phyloP scores from a whole-genome alignment of 2,329 filamentous ascomycete genomes.

The Trichoderma arundinaceum region DNA sequence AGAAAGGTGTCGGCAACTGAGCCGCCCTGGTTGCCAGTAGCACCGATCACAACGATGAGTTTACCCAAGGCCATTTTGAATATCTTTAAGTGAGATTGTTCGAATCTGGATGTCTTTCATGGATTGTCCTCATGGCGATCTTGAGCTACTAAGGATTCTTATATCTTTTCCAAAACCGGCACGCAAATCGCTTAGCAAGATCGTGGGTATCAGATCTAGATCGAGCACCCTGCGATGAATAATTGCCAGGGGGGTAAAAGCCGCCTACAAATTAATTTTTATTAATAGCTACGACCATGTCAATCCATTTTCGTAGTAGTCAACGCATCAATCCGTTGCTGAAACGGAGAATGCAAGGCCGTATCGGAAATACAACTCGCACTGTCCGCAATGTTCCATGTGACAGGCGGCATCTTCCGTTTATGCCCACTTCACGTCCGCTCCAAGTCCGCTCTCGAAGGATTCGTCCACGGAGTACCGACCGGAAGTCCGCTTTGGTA shows the following conservation, averaged over 20 bases:
- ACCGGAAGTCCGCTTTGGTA: background rate
- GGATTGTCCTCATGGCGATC: background rate
- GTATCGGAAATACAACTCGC: background rate
- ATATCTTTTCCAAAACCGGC: background rate
- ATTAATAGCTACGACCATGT: background rate
- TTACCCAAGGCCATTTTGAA: background rate
- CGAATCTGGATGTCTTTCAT: background rate
- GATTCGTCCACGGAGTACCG: background rate
- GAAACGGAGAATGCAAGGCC: background rate
- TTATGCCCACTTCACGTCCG: background rate
- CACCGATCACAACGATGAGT: conserved; percentile 19
- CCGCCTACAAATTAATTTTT: background rate
- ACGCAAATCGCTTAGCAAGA: background rate
- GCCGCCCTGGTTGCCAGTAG: conserved; percentile 34
- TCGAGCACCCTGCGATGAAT: background rate
- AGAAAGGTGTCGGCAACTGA: conserved; percentile 35
- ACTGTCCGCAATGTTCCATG: conserved; percentile 8
- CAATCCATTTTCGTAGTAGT: background rate
- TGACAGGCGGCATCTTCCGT: conserved; percentile 3
- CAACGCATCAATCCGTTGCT: background rate
- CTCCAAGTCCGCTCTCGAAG: background rate
- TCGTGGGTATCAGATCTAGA: background rate
- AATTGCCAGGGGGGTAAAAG: too few relatives aligned
- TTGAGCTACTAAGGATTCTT: background rate
- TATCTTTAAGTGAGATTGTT: background rate